These are phyloP conservation scores for Plasmodium coatneyi DNA, from an alignment of 169 alveolate genomes.

Conservation along the genomic window DNA sequence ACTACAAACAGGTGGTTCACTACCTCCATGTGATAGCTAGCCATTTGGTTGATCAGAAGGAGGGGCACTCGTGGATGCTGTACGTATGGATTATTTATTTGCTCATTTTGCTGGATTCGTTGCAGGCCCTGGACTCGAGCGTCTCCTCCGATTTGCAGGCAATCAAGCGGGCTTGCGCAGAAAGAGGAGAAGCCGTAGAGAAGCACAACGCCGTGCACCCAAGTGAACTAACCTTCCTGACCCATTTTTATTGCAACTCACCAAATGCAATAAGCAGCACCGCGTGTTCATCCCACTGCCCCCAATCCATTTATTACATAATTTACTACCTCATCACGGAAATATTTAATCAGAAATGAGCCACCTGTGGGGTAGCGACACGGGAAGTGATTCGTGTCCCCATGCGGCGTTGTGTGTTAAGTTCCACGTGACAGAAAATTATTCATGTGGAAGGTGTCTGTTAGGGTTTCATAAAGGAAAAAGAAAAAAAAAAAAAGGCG, in stretches of 20 bases:
- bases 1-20: constrained; percentile 33
- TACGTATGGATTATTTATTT: constrained; percentile 36
- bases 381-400: not conserved
- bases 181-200: not conserved
- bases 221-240: not conserved
- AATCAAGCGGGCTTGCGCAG: constrained; percentile 39
- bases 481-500: too few species aligned
- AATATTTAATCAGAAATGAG: constrained; percentile 46
- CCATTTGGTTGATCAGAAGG: not conserved
- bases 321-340: constrained; percentile 23
- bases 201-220: not conserved
- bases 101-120: constrained; percentile 42
- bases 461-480: too few species aligned
- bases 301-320: constrained; percentile 5
- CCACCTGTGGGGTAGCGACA: not conserved
- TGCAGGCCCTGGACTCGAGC: constrained; percentile 47
- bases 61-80: not conserved
- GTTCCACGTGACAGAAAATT: too few species aligned
- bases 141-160: constrained; percentile 47
- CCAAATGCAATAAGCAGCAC: not conserved
- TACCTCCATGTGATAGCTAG: constrained; percentile 28
- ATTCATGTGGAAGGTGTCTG: too few species aligned
- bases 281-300: not conserved
- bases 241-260: constrained; percentile 23
- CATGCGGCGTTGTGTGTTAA: not conserved